Evolutionary conservation across 768 basidiomycete species (phyloP), one percentile per base, ranked within the genome.

Genomic region (Royoungia palumana): DNA sequence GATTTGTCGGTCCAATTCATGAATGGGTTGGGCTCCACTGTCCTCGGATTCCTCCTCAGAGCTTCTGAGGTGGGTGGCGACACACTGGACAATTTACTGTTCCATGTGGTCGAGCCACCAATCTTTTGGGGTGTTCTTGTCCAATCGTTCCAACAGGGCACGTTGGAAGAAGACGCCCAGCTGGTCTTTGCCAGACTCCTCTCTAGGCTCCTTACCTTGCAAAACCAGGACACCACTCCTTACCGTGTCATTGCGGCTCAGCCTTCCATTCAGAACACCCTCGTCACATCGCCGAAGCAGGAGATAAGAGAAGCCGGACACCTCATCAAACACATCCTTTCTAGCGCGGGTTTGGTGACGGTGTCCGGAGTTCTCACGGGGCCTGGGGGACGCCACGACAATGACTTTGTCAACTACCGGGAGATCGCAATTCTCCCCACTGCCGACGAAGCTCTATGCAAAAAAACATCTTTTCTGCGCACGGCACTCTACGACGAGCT

Each of bases 371-470:
- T 44, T 21, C 47, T 46, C 38, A 50, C 56, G 32, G 63, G 62
- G 3, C 78, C 84, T 2, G 85, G 85, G 0, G 85, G 84, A 2
- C 72, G 85, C 1, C 85, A 87, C 47, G 83, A 85, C 58, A 87
- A 87, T 39, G 85, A 87, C 56, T 77, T 78, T 47, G 59, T 58
- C 5, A 74, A 85, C 51, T 85, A 81, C 53, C 74, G 74, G 6
- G 48, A 75, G 21, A 81, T 87, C 17, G 62, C 76, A 12, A 81
- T 87, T 41, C 67, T 83, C 5, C 85, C 85, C 2, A 83, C 83
- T 4, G 72, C 78, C 0, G 78, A 80, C 35, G 85, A 87, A 58
- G 67, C 85, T 11, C 48, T 54, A 2, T 82, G 68, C 32, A 63
- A 42, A 12, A 72, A 78, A 9, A 51, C 52, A 2, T 68, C 85